Conservation (phyloP, 202 grass and related monocot species). For the Cymbopogon flexuosus region DNA sequence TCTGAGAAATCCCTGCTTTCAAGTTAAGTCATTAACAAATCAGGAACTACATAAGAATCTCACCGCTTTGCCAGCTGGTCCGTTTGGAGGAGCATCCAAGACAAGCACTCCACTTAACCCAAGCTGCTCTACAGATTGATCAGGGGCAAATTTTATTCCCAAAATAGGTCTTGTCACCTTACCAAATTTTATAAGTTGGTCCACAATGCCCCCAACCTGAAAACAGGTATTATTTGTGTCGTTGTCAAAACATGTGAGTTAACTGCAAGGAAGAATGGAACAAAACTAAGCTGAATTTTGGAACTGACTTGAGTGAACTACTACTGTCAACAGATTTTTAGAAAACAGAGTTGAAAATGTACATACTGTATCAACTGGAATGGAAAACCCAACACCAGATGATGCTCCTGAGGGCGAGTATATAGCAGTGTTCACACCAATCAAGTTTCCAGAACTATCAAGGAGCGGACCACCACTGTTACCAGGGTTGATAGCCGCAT, state of each 20-base stretch:
- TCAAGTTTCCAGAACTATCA: slow-evolving; percentile 96
- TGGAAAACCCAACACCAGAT: slow-evolving; percentile 97
- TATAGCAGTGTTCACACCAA: slow-evolving; percentile 98
- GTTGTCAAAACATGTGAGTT: not conserved
- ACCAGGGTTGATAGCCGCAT: slow-evolving; percentile 97
- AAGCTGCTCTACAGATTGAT: slow-evolving; percentile 98
- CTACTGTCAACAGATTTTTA: not conserved
- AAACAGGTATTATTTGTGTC: slow-evolving; percentile 10
- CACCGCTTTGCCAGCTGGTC: slow-evolving; percentile 98
- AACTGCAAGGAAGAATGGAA: not conserved
- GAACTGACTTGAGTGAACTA: slow-evolving; percentile 5
- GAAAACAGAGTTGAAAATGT: not conserved
- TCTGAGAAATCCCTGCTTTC: not conserved
- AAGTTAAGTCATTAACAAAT: not conserved
- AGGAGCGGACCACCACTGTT: slow-evolving; percentile 94
- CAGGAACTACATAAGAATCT: slow-evolving; percentile 3
- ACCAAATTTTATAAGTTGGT: slow-evolving; percentile 93
- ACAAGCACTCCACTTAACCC: slow-evolving; percentile 95
- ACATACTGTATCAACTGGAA: slow-evolving; percentile 94
- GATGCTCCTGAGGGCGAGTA: slow-evolving; percentile 99
- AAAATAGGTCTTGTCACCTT: slow-evolving; percentile 97
- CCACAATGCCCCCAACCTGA: slow-evolving; percentile 91
- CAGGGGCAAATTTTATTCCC: slow-evolving; percentile 98
- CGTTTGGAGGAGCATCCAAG: slow-evolving; percentile 87
- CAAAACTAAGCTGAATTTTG: not conserved